A percentile compares a stretch with the other conserved stretches of the same genome.
These are phyloP conservation scores for Leccinum laetum DNA, from an alignment of 1,284 basidiomycete species.

Conservation along the genomic window DNA sequence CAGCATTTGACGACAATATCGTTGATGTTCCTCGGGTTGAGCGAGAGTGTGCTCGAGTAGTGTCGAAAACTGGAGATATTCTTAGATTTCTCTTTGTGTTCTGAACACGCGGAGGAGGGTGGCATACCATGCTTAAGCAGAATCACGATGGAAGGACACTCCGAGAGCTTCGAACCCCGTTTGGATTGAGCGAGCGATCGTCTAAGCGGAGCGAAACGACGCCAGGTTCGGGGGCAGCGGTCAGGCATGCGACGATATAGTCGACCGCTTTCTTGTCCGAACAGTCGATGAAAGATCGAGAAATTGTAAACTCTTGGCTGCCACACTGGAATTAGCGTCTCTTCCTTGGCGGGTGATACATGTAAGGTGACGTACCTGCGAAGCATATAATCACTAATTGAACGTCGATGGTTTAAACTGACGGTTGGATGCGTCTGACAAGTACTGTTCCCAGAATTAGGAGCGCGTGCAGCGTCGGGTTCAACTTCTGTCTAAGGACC, in stretches of 20 bases:
- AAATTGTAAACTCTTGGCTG: not conserved
- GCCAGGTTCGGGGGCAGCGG: not conserved
- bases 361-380: not conserved
- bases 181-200: not conserved
- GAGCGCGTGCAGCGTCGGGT: slow-evolving; percentile 79
- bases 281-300: not conserved
- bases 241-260: not conserved
- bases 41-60: no score
- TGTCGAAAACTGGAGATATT: no score
- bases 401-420: slow-evolving; percentile 77
- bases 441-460: slow-evolving; percentile 65
- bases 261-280: not conserved
- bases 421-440: slow-evolving; percentile 88
- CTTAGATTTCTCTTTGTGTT: no score
- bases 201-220: not conserved
- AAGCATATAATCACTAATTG: slow-evolving; percentile 34
- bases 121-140: no score
- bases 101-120: no score
- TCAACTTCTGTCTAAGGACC: slow-evolving; percentile 60
- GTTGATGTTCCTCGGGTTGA: no score
- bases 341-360: not conserved
- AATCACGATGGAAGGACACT: no score
- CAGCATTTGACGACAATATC: no score
- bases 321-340: not conserved
- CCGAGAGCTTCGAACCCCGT: not conserved